These are phyloP conservation scores for Skeletonema marinoi DNA, from an alignment of 108 stramenopile genomes.

Conservation along the genomic window DNA sequence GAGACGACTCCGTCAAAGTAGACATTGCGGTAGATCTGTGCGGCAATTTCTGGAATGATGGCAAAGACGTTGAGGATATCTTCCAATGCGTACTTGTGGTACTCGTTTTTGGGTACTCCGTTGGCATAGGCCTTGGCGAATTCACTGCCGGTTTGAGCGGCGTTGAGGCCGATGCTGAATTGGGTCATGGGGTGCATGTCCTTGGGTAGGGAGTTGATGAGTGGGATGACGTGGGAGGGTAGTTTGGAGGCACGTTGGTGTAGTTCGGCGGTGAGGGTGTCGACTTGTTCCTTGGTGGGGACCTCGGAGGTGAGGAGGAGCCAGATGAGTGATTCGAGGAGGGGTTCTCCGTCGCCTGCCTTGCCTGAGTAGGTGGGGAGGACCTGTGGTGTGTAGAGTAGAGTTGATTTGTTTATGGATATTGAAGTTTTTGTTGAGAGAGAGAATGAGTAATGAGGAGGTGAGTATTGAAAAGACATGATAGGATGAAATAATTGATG, in stretches of 20 bases:
- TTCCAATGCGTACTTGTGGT: slow-evolving; percentile 93
- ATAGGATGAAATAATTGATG: too few species aligned
- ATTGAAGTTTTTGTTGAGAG: not conserved
- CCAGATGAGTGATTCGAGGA: slow-evolving; percentile 96
- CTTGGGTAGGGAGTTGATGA: slow-evolving; percentile 94
- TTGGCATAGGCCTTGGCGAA: slow-evolving; percentile 95
- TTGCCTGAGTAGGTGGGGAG: slow-evolving; percentile 94
- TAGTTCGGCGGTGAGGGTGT: slow-evolving; percentile 93
- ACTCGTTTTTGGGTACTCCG: slow-evolving; percentile 91
- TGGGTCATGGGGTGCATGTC: slow-evolving; percentile 99
- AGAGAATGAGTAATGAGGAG: not conserved
- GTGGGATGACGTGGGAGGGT: slow-evolving; percentile 90
- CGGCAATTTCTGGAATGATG: slow-evolving; percentile 96
- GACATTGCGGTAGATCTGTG: slow-evolving; percentile 96
- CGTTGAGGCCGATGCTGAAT: slow-evolving; percentile 90
- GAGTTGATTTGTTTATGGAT: not conserved
- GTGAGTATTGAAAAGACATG: too few species aligned
- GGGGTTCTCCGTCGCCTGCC: slow-evolving; percentile 93
- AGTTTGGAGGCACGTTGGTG: slow-evolving; percentile 84
- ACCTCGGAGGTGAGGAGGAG: slow-evolving; percentile 96
- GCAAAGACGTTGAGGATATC: slow-evolving; percentile 97
- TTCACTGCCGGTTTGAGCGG: slow-evolving; percentile 92
- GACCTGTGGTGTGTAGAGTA: slow-evolving; percentile 30
- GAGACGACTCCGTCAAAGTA: slow-evolving; percentile 94
- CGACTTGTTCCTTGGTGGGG: slow-evolving; percentile 97